Evolutionary conservation across 306 rosid species (phyloP).

Genomic region (Sicyos baderoa): DNA sequence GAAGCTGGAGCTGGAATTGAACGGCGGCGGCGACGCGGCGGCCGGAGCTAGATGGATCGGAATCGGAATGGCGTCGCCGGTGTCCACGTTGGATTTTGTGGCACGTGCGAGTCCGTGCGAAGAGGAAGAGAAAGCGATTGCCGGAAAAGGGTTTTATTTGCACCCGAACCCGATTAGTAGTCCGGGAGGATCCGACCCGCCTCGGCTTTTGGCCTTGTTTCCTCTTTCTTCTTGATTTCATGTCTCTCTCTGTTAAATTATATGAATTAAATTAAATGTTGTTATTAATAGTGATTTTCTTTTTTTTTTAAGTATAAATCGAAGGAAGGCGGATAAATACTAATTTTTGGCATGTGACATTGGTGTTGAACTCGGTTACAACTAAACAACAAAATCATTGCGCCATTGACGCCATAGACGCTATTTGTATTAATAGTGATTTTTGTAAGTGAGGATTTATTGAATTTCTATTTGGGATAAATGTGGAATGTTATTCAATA

Average conservation of each 20-base stretch:
- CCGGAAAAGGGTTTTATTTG: constrained; percentile 67
- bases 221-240: constrained; percentile 39
- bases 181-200: constrained; percentile 55
- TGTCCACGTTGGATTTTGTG: constrained; percentile 60
- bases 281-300: neutral
- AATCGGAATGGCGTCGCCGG: constrained; percentile 52
- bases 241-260: neutral
- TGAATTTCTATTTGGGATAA: too few species aligned
- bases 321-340: too few species aligned
- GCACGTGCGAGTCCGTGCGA: constrained; percentile 49
- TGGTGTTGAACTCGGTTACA: too few species aligned
- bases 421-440: neutral
- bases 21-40: constrained; percentile 8
- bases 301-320: too few species aligned
- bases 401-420: too few species aligned
- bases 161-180: constrained; percentile 52
- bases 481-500: too few species aligned
- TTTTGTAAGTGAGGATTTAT: neutral
- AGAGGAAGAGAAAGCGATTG: constrained; percentile 49
- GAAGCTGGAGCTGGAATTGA: constrained; percentile 57
- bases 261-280: neutral
- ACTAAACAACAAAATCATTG: too few species aligned
- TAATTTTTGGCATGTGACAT: too few species aligned
- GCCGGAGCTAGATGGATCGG: constrained; percentile 14
- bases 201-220: constrained; percentile 60